Conservation (phyloP, 768 basidiomycete species). For the Neoboletus magnificus region DNA sequence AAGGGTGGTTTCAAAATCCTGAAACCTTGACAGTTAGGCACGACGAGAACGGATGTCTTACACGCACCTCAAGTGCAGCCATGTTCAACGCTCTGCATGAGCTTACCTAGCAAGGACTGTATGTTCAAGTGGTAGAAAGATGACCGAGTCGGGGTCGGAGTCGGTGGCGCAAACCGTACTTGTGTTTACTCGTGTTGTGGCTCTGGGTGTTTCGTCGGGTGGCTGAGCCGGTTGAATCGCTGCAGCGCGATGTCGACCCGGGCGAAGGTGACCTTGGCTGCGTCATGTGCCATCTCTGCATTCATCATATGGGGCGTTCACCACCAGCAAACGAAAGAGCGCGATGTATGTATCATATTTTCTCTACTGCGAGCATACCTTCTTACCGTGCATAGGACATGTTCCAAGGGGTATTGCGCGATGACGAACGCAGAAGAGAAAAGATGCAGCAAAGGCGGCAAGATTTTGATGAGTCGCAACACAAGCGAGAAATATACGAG, state of each 20-base stretch:
- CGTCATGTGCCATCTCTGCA: slow-evolving; percentile 58
- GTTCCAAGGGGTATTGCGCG: slow-evolving; percentile 87
- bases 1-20: slow-evolving; percentile 81
- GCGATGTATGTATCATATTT: slow-evolving; percentile 49
- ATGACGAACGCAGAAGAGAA: slow-evolving; percentile 75
- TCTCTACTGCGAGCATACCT: not conserved
- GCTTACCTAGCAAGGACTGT: slow-evolving; percentile 9
- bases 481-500: slow-evolving; percentile 68
- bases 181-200: slow-evolving; percentile 43
- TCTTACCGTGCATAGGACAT: slow-evolving; percentile 56
- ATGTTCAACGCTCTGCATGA: slow-evolving; percentile 32
- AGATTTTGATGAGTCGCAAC: slow-evolving; percentile 56
- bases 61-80: slow-evolving; percentile 41
- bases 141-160: slow-evolving; percentile 14
- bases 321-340: slow-evolving; percentile 78
- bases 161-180: slow-evolving; percentile 6
- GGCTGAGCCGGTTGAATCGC: slow-evolving; percentile 12
- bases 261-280: slow-evolving; percentile 73
- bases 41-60: not conserved
- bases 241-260: slow-evolving; percentile 51
- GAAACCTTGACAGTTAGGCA: slow-evolving; percentile 10
- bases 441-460: slow-evolving; percentile 68
- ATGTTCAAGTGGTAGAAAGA: slow-evolving; percentile 9
- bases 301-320: slow-evolving; percentile 89
- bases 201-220: slow-evolving; percentile 3